Base-by-base conservation (phyloP, 495 filamentous ascomycete genomes). In the Annulohypoxylon maeteangense region DNA sequence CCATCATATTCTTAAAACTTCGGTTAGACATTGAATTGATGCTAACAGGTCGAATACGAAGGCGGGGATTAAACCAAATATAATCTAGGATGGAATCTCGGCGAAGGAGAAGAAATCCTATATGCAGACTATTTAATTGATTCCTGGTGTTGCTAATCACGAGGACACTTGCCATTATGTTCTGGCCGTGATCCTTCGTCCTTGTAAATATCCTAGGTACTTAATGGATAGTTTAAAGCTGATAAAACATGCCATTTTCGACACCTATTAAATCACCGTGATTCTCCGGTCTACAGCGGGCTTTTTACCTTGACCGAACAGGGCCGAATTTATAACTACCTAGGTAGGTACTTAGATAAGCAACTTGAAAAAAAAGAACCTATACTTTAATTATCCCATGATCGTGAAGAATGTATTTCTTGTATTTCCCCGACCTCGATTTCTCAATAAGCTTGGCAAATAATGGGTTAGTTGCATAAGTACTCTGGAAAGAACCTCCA, bases 201-300 rank as follows among this genome's bases (percentile, higher is more conserved):
- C 10, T 29, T 29, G 40, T 4, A 44, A 7, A 4, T 16, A 44
- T 44, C 40, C 40, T 44, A 44, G 16, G n/a, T 20, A 12, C 38
- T 42, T 5, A 14, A 14, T 42, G 14, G 20, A 22, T 12, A n/a
- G 11, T 51, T 29, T n/a, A 14, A 25, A 51, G 1, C 47, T 51
- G 23, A 14, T 7, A 29, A 51, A 29, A 51, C 47, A 51, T 51
- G 47, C 47, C 47, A 51, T 51, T 51, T n/a, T n/a, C 11, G 29
- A 25, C 11, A 5, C 10, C 47, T 29, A 29, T 25, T 27, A 12
- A 29, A 11, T 12, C 47, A 29, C n/a, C 12, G 40, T 44, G 12
- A 5, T 1, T 51, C 14, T 25, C n/a, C 23, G 23, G 23, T 3
- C 7, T n/a, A n/a, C 20, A 7, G 29, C 47, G 47, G 11, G 47